These are phyloP conservation scores for Clonostachys solani DNA, from an alignment of 2,329 filamentous ascomycete species.

Conservation along the genomic window DNA sequence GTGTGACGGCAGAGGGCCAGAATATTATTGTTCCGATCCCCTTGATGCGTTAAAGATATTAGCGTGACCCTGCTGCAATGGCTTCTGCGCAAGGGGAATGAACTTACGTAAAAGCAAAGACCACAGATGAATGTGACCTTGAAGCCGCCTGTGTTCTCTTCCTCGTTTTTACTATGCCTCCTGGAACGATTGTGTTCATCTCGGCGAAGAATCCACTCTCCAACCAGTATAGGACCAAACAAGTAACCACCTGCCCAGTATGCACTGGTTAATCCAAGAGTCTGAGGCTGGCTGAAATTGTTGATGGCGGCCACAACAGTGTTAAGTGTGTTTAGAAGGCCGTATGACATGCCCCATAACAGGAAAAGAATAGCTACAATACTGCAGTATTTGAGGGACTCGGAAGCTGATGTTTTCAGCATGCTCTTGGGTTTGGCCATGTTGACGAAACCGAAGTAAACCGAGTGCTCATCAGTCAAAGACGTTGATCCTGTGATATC, in stretches of 20 bases:
- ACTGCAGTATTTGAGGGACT: conserved; percentile 68
- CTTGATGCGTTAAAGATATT: too few species aligned
- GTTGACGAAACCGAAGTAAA: conserved; percentile 77
- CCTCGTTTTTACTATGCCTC: conserved; percentile 26
- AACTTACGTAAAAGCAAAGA: conserved; percentile 56
- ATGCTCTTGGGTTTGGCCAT: conserved; percentile 67
- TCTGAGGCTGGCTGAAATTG: conserved; percentile 56
- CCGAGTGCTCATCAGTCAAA: conserved; percentile 33
- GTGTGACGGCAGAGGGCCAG: conserved; percentile 74
- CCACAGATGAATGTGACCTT: conserved; percentile 78
- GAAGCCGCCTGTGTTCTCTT: conserved; percentile 59
- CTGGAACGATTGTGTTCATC: conserved; percentile 55
- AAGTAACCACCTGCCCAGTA: conserved; percentile 72
- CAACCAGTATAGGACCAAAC: conserved; percentile 64
- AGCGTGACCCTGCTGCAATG: too few species aligned
- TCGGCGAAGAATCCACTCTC: conserved; percentile 64
- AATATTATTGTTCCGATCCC: conserved; percentile 78
- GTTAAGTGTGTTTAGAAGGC: conserved; percentile 79
- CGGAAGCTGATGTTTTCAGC: conserved; percentile 55
- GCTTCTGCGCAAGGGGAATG: too few species aligned
- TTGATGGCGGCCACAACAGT: conserved; percentile 61
- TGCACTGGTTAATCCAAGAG: conserved; percentile 61
- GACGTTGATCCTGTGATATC: neutral
- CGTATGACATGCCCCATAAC: conserved; percentile 88
- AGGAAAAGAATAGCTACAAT: conserved; percentile 81